phyloP scores from a whole-genome alignment of 345 rosid species.

The Durio zibethinus region DNA sequence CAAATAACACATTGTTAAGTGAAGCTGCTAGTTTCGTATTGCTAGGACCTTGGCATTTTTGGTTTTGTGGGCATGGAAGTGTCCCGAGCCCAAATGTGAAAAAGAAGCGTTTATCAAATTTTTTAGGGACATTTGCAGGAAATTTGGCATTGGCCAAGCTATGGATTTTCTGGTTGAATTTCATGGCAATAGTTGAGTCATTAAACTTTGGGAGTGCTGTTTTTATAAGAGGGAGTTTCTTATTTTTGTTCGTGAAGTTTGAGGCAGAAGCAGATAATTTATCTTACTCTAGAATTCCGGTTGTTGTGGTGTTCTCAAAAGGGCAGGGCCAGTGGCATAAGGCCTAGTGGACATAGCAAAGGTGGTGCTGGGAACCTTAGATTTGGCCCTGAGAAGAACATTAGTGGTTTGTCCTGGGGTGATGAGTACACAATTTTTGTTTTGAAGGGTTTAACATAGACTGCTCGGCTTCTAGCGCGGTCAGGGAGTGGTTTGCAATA shows the following conservation, averaged over 20 bases:
- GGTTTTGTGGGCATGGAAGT: constrained; percentile 36
- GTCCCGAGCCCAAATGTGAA: constrained; percentile 52
- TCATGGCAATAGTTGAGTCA: constrained; percentile 37
- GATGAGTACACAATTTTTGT: constrained; percentile 43
- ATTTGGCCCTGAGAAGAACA: constrained; percentile 50
- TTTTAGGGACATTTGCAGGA: constrained; percentile 49
- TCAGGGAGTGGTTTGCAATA: constrained; percentile 60
- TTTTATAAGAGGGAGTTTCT: constrained; percentile 33
- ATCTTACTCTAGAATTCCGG: constrained; percentile 39
- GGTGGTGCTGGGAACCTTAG: constrained; percentile 27
- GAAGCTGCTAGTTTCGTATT: constrained; percentile 39
- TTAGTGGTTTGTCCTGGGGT: constrained; percentile 74
- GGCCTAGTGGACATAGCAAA: constrained; percentile 42
- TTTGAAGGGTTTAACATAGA: constrained; percentile 62
- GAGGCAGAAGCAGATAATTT: constrained; percentile 13
- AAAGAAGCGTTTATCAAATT: constrained; percentile 38
- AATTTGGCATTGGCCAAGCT: constrained; percentile 38
- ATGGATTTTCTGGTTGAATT: constrained; percentile 34
- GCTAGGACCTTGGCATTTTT: constrained; percentile 51
- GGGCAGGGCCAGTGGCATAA: constrained; percentile 42
- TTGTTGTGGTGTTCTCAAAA: constrained; percentile 51
- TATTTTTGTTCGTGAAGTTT: constrained; percentile 13
- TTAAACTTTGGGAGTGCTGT: constrained; percentile 43
- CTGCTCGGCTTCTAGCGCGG: constrained; percentile 68
- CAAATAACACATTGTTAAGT: constrained; percentile 49